Conservation (phyloP, 805 yeast genomes). For the Lachancea lanzarotensis region DNA sequence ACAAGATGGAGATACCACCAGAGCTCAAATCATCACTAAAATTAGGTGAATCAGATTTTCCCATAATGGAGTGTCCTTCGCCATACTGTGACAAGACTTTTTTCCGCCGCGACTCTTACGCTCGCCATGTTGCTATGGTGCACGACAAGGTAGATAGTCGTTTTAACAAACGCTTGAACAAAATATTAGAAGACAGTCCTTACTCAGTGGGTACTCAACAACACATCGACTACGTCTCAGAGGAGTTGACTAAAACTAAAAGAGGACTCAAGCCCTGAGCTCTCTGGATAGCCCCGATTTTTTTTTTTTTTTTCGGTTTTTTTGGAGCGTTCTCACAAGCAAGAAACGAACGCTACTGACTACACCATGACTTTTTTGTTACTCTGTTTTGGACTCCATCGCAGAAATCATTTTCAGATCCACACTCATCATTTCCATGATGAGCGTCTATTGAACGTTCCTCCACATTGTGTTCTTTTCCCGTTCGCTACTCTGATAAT, state of each 20-base stretch:
- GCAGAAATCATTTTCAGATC: too few species aligned
- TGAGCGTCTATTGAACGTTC: too few species aligned
- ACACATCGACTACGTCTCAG: conserved; percentile 3
- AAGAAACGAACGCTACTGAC: too few species aligned
- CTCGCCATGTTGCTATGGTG: conserved; percentile 47
- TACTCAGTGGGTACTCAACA: not conserved
- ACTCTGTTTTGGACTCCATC: too few species aligned
- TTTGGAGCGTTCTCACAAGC: too few species aligned
- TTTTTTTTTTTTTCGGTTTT: too few species aligned
- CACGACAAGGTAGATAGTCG: conserved; percentile 38
- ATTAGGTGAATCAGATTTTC: conserved; percentile 25
- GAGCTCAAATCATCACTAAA: conserved; percentile 25
- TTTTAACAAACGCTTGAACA: conserved; percentile 34
- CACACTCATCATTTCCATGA: too few species aligned
- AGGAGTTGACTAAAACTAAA: conserved; percentile 6
- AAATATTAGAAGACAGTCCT: conserved; percentile 24
- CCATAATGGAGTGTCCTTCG: conserved; percentile 29
- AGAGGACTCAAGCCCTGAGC: not conserved
- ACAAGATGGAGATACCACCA: conserved; percentile 29
- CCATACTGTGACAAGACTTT: conserved; percentile 42
- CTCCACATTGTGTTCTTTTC: not conserved
- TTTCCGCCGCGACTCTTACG: conserved; percentile 47
- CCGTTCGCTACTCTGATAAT: not conserved
- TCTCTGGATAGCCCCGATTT: too few species aligned
- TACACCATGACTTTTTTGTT: too few species aligned